These are phyloP conservation scores for Persicaria tinctoria DNA, from an alignment of 148 eudicot genomes.

Conservation along the genomic window DNA sequence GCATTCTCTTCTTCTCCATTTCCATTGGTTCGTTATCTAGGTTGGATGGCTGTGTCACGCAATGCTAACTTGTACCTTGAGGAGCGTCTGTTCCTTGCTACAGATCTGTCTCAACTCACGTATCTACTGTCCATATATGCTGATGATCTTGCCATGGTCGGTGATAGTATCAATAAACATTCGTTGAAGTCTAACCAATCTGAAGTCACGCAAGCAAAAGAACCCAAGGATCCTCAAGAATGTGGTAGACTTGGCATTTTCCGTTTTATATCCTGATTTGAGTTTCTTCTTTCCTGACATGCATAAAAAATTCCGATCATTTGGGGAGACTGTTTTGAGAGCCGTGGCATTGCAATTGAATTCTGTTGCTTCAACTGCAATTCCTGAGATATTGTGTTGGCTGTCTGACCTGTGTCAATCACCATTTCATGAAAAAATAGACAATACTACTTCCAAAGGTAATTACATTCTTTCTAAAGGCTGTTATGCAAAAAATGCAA, in stretches of 20 bases:
- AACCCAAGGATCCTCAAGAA: background rate
- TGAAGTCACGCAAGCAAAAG: background rate
- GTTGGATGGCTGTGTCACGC: constrained; percentile 82
- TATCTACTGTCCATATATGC: constrained; percentile 53
- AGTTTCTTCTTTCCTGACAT: constrained; percentile 57
- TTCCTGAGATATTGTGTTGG: constrained; percentile 79
- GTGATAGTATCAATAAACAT: background rate
- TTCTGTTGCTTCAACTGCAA: constrained; percentile 42
- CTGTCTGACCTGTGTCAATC: constrained; percentile 64
- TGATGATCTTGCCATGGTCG: constrained; percentile 51
- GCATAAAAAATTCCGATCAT: constrained; percentile 47
- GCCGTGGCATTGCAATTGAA: constrained; percentile 69
- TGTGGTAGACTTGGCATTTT: constrained; percentile 31
- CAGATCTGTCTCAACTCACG: constrained; percentile 54
- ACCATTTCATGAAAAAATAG: constrained; percentile 42
- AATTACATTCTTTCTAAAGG: constrained; percentile 43
- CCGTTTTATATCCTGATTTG: constrained; percentile 47
- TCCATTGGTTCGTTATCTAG: constrained; percentile 66
- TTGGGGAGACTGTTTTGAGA: constrained; percentile 61
- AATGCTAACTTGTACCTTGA: constrained; percentile 53
- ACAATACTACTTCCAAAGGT: constrained; percentile 16
- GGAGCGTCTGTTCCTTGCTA: constrained; percentile 54
- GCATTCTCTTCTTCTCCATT: constrained; percentile 38
- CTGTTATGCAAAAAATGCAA: constrained; percentile 61
- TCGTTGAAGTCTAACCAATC: background rate